Evolutionary conservation across 441 rosid genomes (phyloP), one percentile per base, ranked within the genome.

Genomic region (Pelargonium cotyledonis): DNA sequence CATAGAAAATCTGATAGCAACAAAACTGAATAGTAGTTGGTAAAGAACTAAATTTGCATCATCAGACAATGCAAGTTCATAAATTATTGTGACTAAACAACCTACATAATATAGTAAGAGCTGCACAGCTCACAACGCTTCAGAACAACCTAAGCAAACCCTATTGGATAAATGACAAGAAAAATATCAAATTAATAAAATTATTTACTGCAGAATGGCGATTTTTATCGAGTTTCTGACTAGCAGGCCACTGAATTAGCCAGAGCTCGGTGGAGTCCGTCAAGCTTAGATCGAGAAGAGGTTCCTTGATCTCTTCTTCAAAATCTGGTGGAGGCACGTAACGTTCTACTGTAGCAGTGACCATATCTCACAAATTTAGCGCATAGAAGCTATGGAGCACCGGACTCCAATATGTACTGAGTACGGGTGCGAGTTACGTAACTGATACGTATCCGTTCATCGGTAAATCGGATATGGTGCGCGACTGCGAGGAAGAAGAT

Each of bases 221-320:
- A 21, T 15, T 4, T 7, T 16, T 60, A 0, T 18, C 14, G 3
- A 8, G 6, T 67, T 69, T 78, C 62, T 80, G 84, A 65, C 79
- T 77, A 58, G 68, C 29, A 69, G 95, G 95, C 86, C 86, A 88
- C 40, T 90, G 95, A 53, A 92, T 77, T 73, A 92, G 89, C 92
- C 92, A 88, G 66, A 90, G 85, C 84, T 92, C 96, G 0, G 84
- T 73, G 8, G 89, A 77, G 10, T 72, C 85, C 0, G 70, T 69
- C 67, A 69, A 14, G 5, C 66, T 69, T 65, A 82, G 62, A 73
- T 88, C 85, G 11, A 69, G 46, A 2, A 90, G 86, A 1, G 85
- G 77, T 7, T 83, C 82, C 62, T 75, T 74, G 7, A 70, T 31
- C 60, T 84, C 84, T 69, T 78, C 82, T 53, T 71, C 68, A 57